phyloP scores from a whole-genome alignment of 495 filamentous ascomycete species.

The Letharia lupina region DNA sequence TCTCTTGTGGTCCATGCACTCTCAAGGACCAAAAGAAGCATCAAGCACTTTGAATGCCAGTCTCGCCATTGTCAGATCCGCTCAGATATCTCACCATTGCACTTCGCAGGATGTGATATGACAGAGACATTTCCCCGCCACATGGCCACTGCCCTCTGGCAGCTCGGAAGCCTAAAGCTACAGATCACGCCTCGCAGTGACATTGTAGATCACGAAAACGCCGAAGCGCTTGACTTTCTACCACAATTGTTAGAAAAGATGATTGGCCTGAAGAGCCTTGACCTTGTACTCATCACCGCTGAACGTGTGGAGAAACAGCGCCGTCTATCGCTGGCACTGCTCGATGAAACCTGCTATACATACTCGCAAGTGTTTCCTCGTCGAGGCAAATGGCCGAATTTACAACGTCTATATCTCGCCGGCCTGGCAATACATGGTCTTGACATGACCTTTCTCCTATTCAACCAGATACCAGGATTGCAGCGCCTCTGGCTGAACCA shows the following conservation, averaged over 20 bases:
- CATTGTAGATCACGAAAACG: not conserved
- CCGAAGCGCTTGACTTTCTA: not conserved
- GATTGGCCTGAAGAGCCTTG: not conserved
- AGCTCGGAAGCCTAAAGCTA: not conserved
- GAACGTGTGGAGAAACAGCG: not conserved
- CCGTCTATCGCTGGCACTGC: no score
- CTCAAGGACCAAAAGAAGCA: not conserved
- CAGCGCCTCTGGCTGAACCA: no score
- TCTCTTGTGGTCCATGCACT: not conserved
- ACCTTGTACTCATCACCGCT: not conserved
- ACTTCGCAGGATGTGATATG: not conserved
- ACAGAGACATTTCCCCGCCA: not conserved
- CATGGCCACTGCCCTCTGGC: not conserved
- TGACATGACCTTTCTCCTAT: no score
- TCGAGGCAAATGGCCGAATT: not conserved
- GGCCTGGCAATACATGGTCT: no score
- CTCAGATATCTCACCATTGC: not conserved
- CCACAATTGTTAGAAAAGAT: not conserved
- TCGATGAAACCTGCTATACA: not conserved
- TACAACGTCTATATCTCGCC: no score
- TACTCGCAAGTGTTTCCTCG: not conserved
- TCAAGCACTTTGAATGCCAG: not conserved
- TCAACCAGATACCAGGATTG: no score
- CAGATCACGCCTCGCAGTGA: not conserved
- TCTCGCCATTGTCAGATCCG: not conserved